Conservation (phyloP, 345 rosid species). For the Syzygium aqueum region DNA sequence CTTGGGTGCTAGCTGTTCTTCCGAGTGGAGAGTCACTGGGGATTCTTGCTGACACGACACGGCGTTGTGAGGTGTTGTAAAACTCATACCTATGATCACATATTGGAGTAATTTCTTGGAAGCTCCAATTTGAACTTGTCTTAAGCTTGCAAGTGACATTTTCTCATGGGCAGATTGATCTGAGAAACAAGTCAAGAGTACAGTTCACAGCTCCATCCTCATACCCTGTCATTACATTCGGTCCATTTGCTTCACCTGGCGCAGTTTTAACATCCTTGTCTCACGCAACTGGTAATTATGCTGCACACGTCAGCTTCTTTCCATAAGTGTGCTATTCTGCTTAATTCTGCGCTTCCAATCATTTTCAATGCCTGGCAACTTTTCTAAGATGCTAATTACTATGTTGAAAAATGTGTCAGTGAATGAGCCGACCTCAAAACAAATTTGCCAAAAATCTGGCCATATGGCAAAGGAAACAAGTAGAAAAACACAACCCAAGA, state of each 20-base stretch:
- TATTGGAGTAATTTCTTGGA: neutral
- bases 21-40: conserved; percentile 83
- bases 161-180: conserved; percentile 54
- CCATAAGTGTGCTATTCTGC: neutral
- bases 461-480: neutral
- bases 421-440: neutral
- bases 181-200: conserved; percentile 48
- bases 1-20: conserved; percentile 87
- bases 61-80: conserved; percentile 66
- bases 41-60: conserved; percentile 85
- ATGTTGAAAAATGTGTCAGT: neutral
- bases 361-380: neutral
- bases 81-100: neutral
- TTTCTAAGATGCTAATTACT: neutral
- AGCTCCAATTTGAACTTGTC: neutral
- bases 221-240: conserved; percentile 80
- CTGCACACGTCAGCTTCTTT: neutral
- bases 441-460: neutral
- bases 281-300: conserved; percentile 61
- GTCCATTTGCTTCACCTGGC: conserved; percentile 67
- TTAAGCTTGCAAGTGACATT: neutral
- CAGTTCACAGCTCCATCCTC: conserved; percentile 41
- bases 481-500: neutral
- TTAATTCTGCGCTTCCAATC: neutral
- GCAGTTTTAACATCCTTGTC: conserved; percentile 69